A percentile compares a stretch with the other conserved stretches of the same genome.
Evolutionary conservation across 441 rosid genomes (phyloP).

Genomic region (Eruca vesicaria): DNA sequence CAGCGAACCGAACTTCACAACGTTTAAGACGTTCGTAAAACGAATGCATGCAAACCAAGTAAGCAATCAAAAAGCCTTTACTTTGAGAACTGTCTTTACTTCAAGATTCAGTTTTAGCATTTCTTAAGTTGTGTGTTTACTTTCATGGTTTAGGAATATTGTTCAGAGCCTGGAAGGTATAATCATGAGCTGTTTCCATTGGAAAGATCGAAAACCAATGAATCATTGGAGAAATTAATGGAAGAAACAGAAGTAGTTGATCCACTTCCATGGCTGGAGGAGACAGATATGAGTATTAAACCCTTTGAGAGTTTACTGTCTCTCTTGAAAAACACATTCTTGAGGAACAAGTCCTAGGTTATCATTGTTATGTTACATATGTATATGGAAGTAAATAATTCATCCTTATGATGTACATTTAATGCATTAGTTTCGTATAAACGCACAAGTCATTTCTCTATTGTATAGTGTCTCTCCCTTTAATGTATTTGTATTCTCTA

Average conservation of each 20-base stretch:
- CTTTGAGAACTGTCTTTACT: not conserved
- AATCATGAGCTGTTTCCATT: conserved; percentile 48
- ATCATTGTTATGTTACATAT: too few relatives aligned
- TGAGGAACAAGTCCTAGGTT: conserved; percentile 16
- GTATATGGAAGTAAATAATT: not conserved
- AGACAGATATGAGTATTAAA: conserved; percentile 62
- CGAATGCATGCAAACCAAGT: conserved; percentile 84
- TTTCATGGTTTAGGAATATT: conserved; percentile 49
- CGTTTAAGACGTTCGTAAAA: conserved; percentile 65
- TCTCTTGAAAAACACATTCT: conserved; percentile 43
- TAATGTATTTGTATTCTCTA: not conserved
- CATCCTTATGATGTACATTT: not conserved
- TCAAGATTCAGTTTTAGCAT: not conserved
- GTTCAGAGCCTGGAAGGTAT: conserved; percentile 57
- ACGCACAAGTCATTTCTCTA: not conserved
- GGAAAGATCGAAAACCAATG: conserved; percentile 46
- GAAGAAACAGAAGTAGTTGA: conserved; percentile 51
- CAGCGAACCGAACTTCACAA: conserved; percentile 44
- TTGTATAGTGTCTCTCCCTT: not conserved
- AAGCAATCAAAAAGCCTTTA: conserved; percentile 10
- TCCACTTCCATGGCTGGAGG: conserved; percentile 60
- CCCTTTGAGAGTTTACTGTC: conserved; percentile 44
- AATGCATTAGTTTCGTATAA: not conserved
- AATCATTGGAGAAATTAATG: conserved; percentile 46
- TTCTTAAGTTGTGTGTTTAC: not conserved